Evolutionary conservation across 1,139 yeast genomes (phyloP).

Genomic region (Candida tetrigidarum): DNA sequence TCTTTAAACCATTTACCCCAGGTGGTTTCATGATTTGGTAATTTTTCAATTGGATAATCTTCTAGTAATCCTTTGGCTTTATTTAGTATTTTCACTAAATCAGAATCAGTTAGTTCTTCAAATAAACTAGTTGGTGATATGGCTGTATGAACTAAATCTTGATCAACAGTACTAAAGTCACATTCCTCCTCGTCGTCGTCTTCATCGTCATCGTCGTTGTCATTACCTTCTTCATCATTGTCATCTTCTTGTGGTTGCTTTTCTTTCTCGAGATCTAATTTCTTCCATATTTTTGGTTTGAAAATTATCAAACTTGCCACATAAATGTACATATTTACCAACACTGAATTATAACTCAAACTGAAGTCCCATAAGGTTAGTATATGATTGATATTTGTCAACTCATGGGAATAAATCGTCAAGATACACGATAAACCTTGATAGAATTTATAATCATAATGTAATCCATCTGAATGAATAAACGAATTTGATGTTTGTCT

Average conservation of each 20-base stretch:
- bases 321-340: conserved; percentile 57
- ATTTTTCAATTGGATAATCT: conserved; percentile 29
- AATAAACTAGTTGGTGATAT: conserved; percentile 40
- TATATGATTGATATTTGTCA: conserved; percentile 52
- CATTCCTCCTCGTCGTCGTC: too few species aligned
- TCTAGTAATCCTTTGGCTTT: conserved; percentile 34
- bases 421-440: conserved; percentile 74
- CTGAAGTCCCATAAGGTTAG: conserved; percentile 66
- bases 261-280: conserved; percentile 22
- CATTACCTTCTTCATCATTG: too few species aligned
- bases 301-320: conserved; percentile 51
- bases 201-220: too few species aligned
- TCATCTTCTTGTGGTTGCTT: too few species aligned
- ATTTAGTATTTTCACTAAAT: conserved; percentile 40
- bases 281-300: conserved; percentile 42
- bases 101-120: conserved; percentile 32
- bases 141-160: conserved; percentile 49
- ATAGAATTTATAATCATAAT: conserved; percentile 52
- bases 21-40: conserved; percentile 29
- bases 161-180: conserved; percentile 31
- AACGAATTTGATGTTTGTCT: conserved; percentile 38
- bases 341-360: conserved; percentile 50
- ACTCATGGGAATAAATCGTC: conserved; percentile 80
- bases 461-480: conserved; percentile 30
- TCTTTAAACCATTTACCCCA: conserved; percentile 41